These are phyloP conservation scores for Aureobasidium melanogenum DNA, from an alignment of 2,329 filamentous ascomycete species.

Conservation along the genomic window DNA sequence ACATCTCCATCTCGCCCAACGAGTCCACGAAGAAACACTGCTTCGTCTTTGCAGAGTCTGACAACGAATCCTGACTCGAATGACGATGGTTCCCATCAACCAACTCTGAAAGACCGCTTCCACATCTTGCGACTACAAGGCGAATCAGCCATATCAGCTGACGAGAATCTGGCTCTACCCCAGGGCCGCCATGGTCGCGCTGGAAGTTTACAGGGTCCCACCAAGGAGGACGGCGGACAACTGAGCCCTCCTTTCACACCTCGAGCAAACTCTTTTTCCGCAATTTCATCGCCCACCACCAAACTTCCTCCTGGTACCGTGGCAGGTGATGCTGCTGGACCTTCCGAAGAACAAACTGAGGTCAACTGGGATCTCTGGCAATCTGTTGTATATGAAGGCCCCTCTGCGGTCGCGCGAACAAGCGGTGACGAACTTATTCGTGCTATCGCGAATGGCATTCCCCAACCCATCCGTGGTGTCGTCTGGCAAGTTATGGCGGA, in stretches of 20 bases:
- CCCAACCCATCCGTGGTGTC: constrained; percentile 90
- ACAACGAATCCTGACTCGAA: constrained; percentile 69
- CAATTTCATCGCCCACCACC: constrained; percentile 37
- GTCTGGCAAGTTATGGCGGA: constrained; percentile 97
- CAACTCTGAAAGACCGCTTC: constrained; percentile 69
- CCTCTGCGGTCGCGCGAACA: constrained; percentile 75
- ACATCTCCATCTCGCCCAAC: constrained; percentile 40
- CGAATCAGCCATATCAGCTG: constrained; percentile 14
- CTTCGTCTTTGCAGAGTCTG: constrained; percentile 68
- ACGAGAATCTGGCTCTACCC: constrained; percentile 7
- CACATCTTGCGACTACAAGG: constrained; percentile 64
- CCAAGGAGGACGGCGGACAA: constrained; percentile 23
- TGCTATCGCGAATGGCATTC: constrained; percentile 88
- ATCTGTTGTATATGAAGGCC: constrained; percentile 87
- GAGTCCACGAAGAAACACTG: constrained; percentile 58
- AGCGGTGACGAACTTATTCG: constrained; percentile 83
- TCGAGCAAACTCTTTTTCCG: constrained; percentile 17
- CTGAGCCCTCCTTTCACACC: constrained; percentile 2
- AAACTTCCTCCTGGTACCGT: constrained; percentile 77
- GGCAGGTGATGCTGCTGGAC: constrained; percentile 68
- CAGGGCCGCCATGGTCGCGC: constrained; percentile 27
- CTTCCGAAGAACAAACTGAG: constrained; percentile 59
- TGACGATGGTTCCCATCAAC: constrained; percentile 44
- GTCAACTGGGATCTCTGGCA: constrained; percentile 99
- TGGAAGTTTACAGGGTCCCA: constrained; percentile 34